Evolutionary conservation across 1,139 yeast species (phyloP).

Genomic region (Magnusiomyces suaveolens): DNA sequence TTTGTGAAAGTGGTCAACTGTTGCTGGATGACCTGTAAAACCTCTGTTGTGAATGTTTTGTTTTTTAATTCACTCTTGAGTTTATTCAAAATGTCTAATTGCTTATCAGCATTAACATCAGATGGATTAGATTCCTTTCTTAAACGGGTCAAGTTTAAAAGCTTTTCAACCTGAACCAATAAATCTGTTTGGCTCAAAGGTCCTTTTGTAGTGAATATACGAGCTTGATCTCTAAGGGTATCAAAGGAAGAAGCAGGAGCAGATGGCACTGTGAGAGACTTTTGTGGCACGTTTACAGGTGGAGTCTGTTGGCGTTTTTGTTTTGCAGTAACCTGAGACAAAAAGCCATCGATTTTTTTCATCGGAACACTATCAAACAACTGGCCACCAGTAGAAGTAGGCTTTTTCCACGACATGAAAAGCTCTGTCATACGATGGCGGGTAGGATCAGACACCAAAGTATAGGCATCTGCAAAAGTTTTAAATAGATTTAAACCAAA

Average conservation of each 20-base stretch:
- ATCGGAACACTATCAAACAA: constrained; percentile 66
- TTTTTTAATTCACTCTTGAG: constrained; percentile 27
- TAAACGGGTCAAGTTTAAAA: constrained; percentile 34
- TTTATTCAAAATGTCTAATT: constrained; percentile 28
- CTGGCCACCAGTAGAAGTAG: constrained; percentile 25
- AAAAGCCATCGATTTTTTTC: constrained; percentile 62
- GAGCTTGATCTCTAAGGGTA: constrained; percentile 10
- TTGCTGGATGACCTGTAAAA: constrained; percentile 35
- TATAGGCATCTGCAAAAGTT: constrained; percentile 67
- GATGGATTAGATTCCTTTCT: constrained; percentile 32
- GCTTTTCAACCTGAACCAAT: constrained; percentile 35
- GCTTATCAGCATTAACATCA: constrained; percentile 35
- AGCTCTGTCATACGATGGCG: constrained; percentile 65
- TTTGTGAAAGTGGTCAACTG: constrained; percentile 33
- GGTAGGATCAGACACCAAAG: constrained; percentile 64
- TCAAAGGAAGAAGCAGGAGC: constrained; percentile 7
- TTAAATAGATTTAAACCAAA: constrained; percentile 60
- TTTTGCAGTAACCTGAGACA: constrained; percentile 41
- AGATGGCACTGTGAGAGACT: constrained; percentile 7
- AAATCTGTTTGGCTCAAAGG: constrained; percentile 27
- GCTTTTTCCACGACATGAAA: constrained; percentile 82
- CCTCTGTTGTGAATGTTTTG: constrained; percentile 32
- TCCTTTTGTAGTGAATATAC: constrained; percentile 8
- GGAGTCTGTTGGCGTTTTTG: constrained; percentile 3
- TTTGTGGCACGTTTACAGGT: not conserved